Evolutionary conservation across 495 filamentous ascomycete species (phyloP).

Genomic region (Chaetomium fimeti): DNA sequence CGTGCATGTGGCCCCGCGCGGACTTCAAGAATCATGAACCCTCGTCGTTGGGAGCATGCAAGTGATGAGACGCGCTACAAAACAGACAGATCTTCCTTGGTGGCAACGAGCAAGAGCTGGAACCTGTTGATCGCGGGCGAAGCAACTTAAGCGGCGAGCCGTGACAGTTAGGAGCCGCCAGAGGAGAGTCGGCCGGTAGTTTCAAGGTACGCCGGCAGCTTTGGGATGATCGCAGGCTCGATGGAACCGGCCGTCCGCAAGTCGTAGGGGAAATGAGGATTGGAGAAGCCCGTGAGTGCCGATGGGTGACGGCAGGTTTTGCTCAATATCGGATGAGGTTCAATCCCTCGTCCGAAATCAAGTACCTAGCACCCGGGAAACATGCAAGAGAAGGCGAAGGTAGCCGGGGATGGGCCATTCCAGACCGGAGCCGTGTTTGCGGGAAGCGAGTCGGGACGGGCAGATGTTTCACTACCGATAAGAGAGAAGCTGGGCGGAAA

Average conservation of each 20-base stretch:
- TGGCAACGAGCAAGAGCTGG: background rate
- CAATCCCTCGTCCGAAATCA: background rate
- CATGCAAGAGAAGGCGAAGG: background rate
- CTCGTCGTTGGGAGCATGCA: background rate
- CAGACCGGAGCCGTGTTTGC: slow-evolving; percentile 12
- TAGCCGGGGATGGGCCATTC: slow-evolving; percentile 14
- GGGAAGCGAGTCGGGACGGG: slow-evolving; percentile 7
- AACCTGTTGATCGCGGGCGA: background rate
- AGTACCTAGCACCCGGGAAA: background rate
- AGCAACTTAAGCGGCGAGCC: background rate
- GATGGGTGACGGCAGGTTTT: background rate
- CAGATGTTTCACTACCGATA: slow-evolving; percentile 11
- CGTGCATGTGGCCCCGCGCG: slow-evolving; percentile 10
- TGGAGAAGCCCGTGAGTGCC: background rate
- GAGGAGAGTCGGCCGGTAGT: background rate
- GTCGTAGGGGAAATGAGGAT: background rate
- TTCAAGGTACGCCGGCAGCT: background rate
- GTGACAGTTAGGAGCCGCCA: background rate
- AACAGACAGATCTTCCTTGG: background rate
- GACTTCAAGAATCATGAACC: background rate
- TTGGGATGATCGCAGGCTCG: background rate
- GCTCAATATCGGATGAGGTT: background rate
- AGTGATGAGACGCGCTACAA: background rate
- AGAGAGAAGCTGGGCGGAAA: background rate
- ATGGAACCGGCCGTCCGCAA: background rate